Conservation (phyloP, 1,284 basidiomycete species). For the Trametes hirsuta region DNA sequence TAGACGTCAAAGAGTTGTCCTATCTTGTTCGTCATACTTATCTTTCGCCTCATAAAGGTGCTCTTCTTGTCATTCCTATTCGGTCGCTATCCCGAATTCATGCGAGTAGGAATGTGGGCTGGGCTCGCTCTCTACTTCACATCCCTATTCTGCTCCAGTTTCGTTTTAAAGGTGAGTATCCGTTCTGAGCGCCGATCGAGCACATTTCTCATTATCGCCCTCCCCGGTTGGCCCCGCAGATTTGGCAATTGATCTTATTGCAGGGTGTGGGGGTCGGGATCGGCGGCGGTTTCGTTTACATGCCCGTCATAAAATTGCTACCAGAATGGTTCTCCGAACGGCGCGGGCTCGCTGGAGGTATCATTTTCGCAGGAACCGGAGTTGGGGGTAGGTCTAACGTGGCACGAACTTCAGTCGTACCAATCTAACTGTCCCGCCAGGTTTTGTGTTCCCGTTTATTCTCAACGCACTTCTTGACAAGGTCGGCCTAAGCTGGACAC, state of each 20-base stretch:
- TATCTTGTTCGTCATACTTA: not conserved
- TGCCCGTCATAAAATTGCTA: constrained; percentile 30
- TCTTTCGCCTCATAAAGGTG: constrained; percentile 8
- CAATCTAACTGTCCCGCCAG: not conserved
- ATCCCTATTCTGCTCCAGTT: constrained; percentile 31
- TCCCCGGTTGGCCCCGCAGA: constrained; percentile 10
- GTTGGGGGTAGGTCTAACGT: constrained; percentile 25
- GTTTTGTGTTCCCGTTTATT: constrained; percentile 33
- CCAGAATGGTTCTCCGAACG: constrained; percentile 29
- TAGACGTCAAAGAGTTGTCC: not conserved
- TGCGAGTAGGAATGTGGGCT: constrained; percentile 27
- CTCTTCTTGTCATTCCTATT: constrained; percentile 27
- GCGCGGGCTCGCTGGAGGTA: constrained; percentile 31
- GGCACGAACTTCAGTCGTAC: no score
- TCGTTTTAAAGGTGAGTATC: constrained; percentile 26
- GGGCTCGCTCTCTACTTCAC: constrained; percentile 25
- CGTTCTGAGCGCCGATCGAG: no score
- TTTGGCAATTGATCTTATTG: constrained; percentile 32
- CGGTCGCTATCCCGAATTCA: constrained; percentile 29
- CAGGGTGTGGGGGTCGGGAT: constrained; percentile 33
- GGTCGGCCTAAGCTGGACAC: constrained; percentile 32
- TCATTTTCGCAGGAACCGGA: constrained; percentile 35
- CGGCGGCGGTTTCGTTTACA: constrained; percentile 29
- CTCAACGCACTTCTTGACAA: constrained; percentile 28
- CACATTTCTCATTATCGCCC: no score